A percentile compares a stretch with the other conserved stretches of the same genome.
Conservation (phyloP, 352 stramenopile species). For the Sclerospora graminicola region DNA sequence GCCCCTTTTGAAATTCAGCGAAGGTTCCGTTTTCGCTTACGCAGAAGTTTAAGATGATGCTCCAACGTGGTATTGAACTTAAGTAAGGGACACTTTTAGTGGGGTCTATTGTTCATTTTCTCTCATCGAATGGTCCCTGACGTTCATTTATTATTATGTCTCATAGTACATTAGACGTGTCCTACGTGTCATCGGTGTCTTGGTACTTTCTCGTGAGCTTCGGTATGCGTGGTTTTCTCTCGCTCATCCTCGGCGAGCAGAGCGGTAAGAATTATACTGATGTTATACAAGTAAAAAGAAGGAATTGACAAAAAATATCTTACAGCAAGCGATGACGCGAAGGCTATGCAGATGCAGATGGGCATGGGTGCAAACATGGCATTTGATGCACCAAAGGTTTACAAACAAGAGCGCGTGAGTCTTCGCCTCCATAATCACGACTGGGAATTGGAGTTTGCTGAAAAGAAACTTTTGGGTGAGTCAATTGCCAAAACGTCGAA, state of each 20-base stretch:
- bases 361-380: slow-evolving; percentile 83
- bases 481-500: slow-evolving; percentile 43
- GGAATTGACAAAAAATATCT: too few species aligned
- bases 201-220: slow-evolving; percentile 99
- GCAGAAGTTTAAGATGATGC: slow-evolving; percentile 96
- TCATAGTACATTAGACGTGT: slow-evolving; percentile 90
- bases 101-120: background rate
- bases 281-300: too few species aligned
- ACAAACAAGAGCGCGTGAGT: slow-evolving; percentile 84
- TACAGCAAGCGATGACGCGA: slow-evolving; percentile 77
- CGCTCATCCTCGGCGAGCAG: slow-evolving; percentile 92
- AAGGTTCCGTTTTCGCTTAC: slow-evolving; percentile 98
- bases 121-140: background rate
- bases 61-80: slow-evolving; percentile 95
- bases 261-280: too few species aligned
- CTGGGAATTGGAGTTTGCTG: slow-evolving; percentile 66
- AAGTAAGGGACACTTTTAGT: slow-evolving; percentile 30
- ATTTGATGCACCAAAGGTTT: slow-evolving; percentile 87
- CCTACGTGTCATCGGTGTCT: slow-evolving; percentile 95
- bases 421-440: slow-evolving; percentile 76
- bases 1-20: slow-evolving; percentile 28
- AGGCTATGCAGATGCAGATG: slow-evolving; percentile 90
- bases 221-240: slow-evolving; percentile 94
- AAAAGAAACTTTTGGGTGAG: slow-evolving; percentile 79
- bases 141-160: background rate